Evolutionary conservation across 2,329 filamentous ascomycete species (phyloP).

Genomic region (Rosellinia necatrix): DNA sequence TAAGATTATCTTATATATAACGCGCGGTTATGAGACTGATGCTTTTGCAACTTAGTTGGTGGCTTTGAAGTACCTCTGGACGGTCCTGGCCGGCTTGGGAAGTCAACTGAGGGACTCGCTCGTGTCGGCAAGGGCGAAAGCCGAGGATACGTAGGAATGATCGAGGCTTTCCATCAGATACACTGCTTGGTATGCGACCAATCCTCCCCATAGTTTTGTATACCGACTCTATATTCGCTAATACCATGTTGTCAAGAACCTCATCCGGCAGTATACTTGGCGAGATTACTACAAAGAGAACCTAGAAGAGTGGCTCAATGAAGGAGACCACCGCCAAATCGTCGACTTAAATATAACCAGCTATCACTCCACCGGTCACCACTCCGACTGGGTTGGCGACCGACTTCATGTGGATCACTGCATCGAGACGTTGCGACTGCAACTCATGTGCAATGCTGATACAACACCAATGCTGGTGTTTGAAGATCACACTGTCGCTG

Average conservation of each 20-base stretch:
- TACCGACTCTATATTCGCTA: neutral
- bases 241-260: neutral
- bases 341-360: slow-evolving; percentile 7
- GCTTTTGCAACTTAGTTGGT: neutral
- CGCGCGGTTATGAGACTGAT: neutral
- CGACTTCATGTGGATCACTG: slow-evolving; percentile 23
- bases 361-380: neutral
- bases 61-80: slow-evolving; percentile 14
- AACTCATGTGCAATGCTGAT: slow-evolving; percentile 19
- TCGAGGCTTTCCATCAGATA: slow-evolving; percentile 16
- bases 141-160: slow-evolving; percentile 8
- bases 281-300: slow-evolving; percentile 8
- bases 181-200: slow-evolving; percentile 11
- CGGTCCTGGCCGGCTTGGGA: neutral
- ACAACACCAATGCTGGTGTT: slow-evolving; percentile 11
- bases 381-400: too few species aligned
- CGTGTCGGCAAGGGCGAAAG: slow-evolving; percentile 1
- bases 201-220: too few species aligned
- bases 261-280: slow-evolving; percentile 16
- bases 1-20: neutral
- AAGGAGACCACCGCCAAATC: neutral
- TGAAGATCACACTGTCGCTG: neutral
- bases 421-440: slow-evolving; percentile 15
- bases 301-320: neutral
- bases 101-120: neutral